Conservation (phyloP, 441 rosid genomes). For the Raphanus hybrid region DNA sequence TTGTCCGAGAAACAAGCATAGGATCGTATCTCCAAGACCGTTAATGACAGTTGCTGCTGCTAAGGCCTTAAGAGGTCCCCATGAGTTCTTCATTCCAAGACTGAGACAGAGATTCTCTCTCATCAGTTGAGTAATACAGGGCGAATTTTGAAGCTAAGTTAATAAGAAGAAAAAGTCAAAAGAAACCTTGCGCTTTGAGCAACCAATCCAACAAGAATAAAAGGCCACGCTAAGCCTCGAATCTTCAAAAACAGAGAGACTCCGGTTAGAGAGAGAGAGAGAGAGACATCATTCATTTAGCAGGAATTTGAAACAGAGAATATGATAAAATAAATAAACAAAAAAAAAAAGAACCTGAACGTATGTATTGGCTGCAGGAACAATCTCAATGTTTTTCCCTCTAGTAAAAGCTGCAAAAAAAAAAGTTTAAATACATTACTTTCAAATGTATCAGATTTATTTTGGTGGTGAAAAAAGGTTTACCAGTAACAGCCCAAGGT, state of each 20-base stretch:
- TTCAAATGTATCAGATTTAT: slow-evolving; percentile 4
- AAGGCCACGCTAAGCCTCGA: slow-evolving; percentile 66
- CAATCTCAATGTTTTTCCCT: slow-evolving; percentile 58
- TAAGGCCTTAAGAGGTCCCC: slow-evolving; percentile 94
- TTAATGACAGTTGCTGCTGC: slow-evolving; percentile 72
- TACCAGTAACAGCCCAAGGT: slow-evolving; percentile 69
- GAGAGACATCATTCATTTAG: slow-evolving; percentile 10
- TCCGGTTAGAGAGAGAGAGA: slow-evolving; percentile 22
- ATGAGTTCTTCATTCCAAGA: slow-evolving; percentile 95
- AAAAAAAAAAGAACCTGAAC: slow-evolving; percentile 48
- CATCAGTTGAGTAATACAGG: slow-evolving; percentile 14
- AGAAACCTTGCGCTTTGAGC: slow-evolving; percentile 83
- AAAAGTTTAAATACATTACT: slow-evolving; percentile 6
- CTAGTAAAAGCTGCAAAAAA: slow-evolving; percentile 65
- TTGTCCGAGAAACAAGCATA: slow-evolving; percentile 77
- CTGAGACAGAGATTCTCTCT: slow-evolving; percentile 46
- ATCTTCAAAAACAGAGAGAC: slow-evolving; percentile 45
- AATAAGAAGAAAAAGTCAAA: neutral
- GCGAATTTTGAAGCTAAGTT: neutral
- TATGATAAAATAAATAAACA: neutral
- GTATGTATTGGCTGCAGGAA: slow-evolving; percentile 69
- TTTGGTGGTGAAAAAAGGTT: slow-evolving; percentile 11
- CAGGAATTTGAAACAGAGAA: slow-evolving; percentile 4
- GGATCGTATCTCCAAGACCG: slow-evolving; percentile 75
- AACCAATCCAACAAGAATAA: slow-evolving; percentile 69